Base-by-base conservation (phyloP, 306 rosid genomes). In the Quercus rubra region DNA sequence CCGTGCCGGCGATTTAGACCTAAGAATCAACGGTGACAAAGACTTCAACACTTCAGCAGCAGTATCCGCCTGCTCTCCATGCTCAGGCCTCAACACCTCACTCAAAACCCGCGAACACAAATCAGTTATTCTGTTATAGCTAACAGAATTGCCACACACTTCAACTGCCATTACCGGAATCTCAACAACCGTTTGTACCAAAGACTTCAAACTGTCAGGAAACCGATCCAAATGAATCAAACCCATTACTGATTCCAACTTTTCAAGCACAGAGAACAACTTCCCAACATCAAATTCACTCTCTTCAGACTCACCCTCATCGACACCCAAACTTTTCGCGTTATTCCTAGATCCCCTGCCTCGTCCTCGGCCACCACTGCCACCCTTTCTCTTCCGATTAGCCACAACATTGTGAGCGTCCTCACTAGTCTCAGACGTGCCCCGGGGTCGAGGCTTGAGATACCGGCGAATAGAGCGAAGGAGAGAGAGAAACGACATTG, bases 151-250 rank as follows among this genome's bases (percentile, higher is more conserved):
- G 2, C 81, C 85, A 51, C 83, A 88, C 0, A 81, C 55, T 19
- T 89, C 94, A 4, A 78, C 54, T 14, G 88, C 89, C 64, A 81
- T 79, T 2, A 82, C 88, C 0, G 95, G 91, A 75, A 92, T 55
- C 46, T 94, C 92, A 0, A 84, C 74, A 25, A 90, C 81, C 1
- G 97, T 90, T 64, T 94, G 97, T 46, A 90, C 79, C 51, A 94
- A 75, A 28, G 95, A 88, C 88, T 90, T 90, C 52, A 92, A 78
- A 79, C 89, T 84, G 64, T 92, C 99, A 1, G 97, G 97, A 81
- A 94, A 94, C 7, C 97, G 85, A 17, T 94, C 95, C 76, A 94
- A 84, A 73, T 94, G 97, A 83, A 94, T 86, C 80, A 90, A 74
- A 52, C 76, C 83, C 89, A 85, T 90, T 17, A 81, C 91, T 1